phyloP scores from a whole-genome alignment of 1,139 yeast species.

The Geotrichum histeridarum region DNA sequence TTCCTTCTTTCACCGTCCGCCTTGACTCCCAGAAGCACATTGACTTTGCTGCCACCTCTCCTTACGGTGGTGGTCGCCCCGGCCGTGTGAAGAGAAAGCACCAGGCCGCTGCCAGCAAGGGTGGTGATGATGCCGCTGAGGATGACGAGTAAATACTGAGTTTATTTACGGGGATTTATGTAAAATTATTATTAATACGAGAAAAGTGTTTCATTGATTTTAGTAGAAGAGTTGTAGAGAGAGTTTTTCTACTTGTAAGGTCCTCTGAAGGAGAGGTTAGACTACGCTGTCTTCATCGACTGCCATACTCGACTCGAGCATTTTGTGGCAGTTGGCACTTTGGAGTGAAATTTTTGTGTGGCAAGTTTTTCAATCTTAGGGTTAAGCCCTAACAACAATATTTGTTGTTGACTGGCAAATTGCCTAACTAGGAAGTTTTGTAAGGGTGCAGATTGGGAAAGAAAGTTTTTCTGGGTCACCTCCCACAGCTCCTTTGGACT shows the following conservation, averaged over 20 bases:
- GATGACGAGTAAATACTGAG: conserved; percentile 46
- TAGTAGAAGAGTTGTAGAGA: not conserved
- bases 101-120: conserved; percentile 57
- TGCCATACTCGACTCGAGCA: no score
- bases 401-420: no score
- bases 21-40: conserved; percentile 99
- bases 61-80: conserved; percentile 99
- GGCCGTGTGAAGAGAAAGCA: conserved; percentile 99
- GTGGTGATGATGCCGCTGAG: conserved; percentile 50
- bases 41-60: conserved; percentile 97
- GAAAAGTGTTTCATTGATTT: conserved; percentile 3
- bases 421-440: no score
- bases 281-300: no score
- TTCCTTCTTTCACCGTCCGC: conserved; percentile 99
- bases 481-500: not conserved
- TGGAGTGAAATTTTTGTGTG: no score
- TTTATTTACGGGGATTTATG: not conserved
- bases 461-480: not conserved
- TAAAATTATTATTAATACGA: conserved; percentile 4
- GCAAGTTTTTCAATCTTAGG: no score
- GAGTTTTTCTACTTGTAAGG: no score
- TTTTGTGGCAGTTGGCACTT: no score
- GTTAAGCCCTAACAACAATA: no score
- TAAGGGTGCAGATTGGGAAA: no score
- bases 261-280: no score